Base-by-base conservation (phyloP, 129 eudicot genomes). In the Oenanthe sinensis region DNA sequence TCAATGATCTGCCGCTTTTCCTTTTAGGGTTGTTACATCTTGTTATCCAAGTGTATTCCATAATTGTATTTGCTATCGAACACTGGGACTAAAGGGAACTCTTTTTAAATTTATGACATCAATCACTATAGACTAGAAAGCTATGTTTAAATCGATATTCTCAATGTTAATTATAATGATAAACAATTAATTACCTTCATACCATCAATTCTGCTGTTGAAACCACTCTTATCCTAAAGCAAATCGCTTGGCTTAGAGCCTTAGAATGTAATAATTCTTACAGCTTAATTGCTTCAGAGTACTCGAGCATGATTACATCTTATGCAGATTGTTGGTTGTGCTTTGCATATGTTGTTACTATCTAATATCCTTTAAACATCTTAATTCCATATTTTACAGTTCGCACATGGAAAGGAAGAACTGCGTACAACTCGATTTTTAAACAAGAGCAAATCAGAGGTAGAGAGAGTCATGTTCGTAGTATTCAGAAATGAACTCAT, bases 401-500 rank as follows among this genome's bases (percentile, higher is more conserved):
- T 84, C 62, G 84, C 80, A 30, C 84, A 84, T 76, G 88, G 86
- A 44, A 80, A 82, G 49, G 90, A 84, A 79, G 86, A 82, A 82
- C 83, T 84, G 83, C 83, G 81, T 30, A 83, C 76, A 14, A 40
- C 58, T 24, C 84, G 81, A 47, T 39, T 39, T 79, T 74, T 75
- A 20, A 71, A 46, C 84, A 84, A 82, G 81, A 82, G 37, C 68
- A 84, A 82, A 82, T 79, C 48, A 5, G 84, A 87, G 86, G 88
- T 84, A 79, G 50, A 71, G 19, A 70, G 12, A 48, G 44, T 42
- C 76, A 42, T 47, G n/a, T 74, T 15, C 1, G 10, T 71, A 69
- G 24, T 36, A 69, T 69, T 3, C 43, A 43, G 42, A 52, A 52
- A 9, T 68, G 15, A 47, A 40, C 28, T 28, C 15, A 17, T 67